These are phyloP conservation scores for Daldinia decipiens DNA, from an alignment of 495 filamentous ascomycete species.

Conservation along the genomic window DNA sequence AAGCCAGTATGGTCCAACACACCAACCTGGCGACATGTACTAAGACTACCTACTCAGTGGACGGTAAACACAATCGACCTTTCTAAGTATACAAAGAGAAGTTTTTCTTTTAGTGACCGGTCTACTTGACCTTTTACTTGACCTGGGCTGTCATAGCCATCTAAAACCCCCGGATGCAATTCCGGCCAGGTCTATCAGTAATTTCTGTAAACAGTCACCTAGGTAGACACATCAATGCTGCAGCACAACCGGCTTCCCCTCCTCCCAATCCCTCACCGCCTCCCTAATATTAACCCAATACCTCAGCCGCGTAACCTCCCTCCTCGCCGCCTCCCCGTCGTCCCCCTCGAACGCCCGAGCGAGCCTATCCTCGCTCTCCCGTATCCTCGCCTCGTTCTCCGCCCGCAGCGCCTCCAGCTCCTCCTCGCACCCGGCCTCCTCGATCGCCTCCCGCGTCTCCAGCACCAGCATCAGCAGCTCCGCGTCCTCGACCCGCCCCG, in stretches of 20 bases:
- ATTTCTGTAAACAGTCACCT: no score
- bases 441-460: constrained; percentile 86
- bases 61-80: no score
- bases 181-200: no score
- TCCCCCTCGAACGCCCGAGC: constrained; percentile 70
- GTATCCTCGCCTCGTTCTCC: constrained; percentile 75
- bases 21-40: no score
- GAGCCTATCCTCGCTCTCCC: constrained; percentile 65
- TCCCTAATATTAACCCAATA: constrained; percentile 94
- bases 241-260: constrained; percentile 73
- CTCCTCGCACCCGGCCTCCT: constrained; percentile 73
- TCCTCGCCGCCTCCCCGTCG: constrained; percentile 72
- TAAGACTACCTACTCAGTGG: no score
- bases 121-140: no score
- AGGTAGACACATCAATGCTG: constrained; percentile 71
- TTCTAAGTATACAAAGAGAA: no score
- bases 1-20: no score
- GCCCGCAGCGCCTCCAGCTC: constrained; percentile 67
- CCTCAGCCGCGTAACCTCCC: constrained; percentile 78
- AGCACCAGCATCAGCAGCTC: constrained; percentile 87
- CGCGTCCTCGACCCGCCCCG: constrained; percentile 72
- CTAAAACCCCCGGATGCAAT: no score
- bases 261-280: constrained; percentile 83
- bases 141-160: no score
- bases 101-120: no score